Conservation (phyloP, 805 yeast species). For the Ogataea neopini region DNA sequence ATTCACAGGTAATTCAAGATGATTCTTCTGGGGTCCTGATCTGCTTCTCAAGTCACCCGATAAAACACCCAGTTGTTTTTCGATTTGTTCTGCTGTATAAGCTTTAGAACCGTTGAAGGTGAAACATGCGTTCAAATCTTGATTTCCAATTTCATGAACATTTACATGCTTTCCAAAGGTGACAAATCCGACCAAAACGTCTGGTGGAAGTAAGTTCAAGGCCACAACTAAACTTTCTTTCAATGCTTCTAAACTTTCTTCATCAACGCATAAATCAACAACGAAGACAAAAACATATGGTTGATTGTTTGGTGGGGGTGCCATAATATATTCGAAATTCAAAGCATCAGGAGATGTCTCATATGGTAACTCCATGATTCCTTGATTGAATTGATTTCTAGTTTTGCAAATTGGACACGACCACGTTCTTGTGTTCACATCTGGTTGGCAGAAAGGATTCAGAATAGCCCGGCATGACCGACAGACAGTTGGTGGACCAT, state of each 20-base stretch:
- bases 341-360: conserved; percentile 42
- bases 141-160: conserved; percentile 51
- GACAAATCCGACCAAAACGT: conserved; percentile 57
- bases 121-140: conserved; percentile 37
- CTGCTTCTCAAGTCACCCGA: conserved; percentile 33
- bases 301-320: conserved; percentile 32
- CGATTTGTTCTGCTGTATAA: conserved; percentile 49
- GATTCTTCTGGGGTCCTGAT: conserved; percentile 11
- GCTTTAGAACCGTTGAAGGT: conserved; percentile 59
- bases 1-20: conserved; percentile 22
- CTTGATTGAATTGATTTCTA: conserved; percentile 42
- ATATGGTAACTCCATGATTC: conserved; percentile 32
- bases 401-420: conserved; percentile 56
- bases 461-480: conserved; percentile 55
- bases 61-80: conserved; percentile 46
- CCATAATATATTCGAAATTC: conserved; percentile 52
- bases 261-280: conserved; percentile 56
- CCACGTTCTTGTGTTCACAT: conserved; percentile 42
- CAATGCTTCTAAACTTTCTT: conserved; percentile 51
- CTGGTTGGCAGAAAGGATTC: conserved; percentile 51
- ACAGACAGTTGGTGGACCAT: conserved; percentile 49
- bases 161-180: conserved; percentile 61
- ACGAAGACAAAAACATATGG: conserved; percentile 53
- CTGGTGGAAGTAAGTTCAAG: conserved; percentile 48
- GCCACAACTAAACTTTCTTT: conserved; percentile 50